A percentile compares a stretch with the other conserved stretches of the same genome.
Conservation (phyloP, 2,329 filamentous ascomycete species). For the Zymoseptoria ardabiliae region DNA sequence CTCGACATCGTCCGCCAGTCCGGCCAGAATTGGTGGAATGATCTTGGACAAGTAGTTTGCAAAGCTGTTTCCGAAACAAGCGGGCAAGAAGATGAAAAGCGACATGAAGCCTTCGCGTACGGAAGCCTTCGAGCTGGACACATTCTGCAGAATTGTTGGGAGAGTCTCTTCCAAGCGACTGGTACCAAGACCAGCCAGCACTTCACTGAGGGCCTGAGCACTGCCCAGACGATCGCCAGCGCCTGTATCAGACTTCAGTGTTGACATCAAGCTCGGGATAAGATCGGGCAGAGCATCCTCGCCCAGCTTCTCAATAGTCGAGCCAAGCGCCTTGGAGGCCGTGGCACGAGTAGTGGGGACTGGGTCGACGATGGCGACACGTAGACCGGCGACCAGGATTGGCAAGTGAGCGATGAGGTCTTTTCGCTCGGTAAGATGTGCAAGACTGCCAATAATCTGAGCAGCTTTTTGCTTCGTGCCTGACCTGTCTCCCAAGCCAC, state of each 20-base stretch:
- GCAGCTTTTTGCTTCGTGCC: conserved; percentile 93
- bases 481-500: conserved; percentile 82
- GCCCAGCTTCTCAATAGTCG: conserved; percentile 94
- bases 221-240: conserved; percentile 94
- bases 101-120: conserved; percentile 99
- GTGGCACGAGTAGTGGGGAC: conserved; percentile 95
- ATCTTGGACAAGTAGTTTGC: conserved; percentile 91
- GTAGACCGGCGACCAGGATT: conserved; percentile 83
- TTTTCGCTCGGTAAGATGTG: conserved; percentile 92
- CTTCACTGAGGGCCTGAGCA: conserved; percentile 91
- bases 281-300: conserved; percentile 95
- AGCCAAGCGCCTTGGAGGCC: conserved; percentile 89
- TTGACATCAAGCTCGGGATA: conserved; percentile 95
- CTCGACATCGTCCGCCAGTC: conserved; percentile 91
- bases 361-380: conserved; percentile 83
- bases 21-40: conserved; percentile 88
- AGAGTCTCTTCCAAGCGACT: conserved; percentile 88
- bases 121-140: conserved; percentile 79
- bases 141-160: conserved; percentile 92
- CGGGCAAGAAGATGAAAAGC: conserved; percentile 96
- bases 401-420: conserved; percentile 87
- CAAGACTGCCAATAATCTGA: conserved; percentile 95
- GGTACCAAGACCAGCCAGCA: conserved; percentile 89
- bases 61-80: conserved; percentile 98
- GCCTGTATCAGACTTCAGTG: conserved; percentile 92